A percentile compares a stretch with the other conserved stretches of the same genome.
These are phyloP conservation scores for Spathaspora arborariae DNA, from an alignment of 805 yeast genomes.

Conservation along the genomic window DNA sequence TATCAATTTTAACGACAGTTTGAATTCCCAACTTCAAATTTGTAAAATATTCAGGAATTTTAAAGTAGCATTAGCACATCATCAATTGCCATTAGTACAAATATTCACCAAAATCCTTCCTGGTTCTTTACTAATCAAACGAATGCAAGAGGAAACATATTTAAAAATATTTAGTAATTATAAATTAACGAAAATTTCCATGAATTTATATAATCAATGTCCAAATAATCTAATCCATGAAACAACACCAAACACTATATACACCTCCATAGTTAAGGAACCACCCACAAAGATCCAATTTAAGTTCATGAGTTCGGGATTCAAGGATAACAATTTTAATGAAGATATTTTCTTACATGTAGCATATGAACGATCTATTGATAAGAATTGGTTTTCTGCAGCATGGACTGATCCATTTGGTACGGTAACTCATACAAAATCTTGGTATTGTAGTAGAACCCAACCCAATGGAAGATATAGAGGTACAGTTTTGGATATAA, in stretches of 20 bases:
- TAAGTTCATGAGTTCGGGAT: conserved; percentile 24
- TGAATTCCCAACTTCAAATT: conserved; percentile 45
- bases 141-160: conserved; percentile 12
- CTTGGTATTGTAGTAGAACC: conserved; percentile 52
- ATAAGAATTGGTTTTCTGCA: conserved; percentile 79
- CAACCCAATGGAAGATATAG: conserved; percentile 2
- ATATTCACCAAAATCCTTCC: conserved; percentile 38
- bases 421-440: conserved; percentile 51
- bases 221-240: conserved; percentile 29
- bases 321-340: conserved; percentile 21
- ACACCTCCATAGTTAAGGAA: conserved; percentile 33
- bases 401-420: conserved; percentile 91
- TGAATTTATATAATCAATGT: conserved; percentile 57
- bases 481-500: conserved; percentile 22
- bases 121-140: conserved; percentile 21
- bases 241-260: conserved; percentile 13
- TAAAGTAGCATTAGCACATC: conserved; percentile 30
- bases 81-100: conserved; percentile 37
- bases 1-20: conserved; percentile 38
- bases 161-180: conserved; percentile 28
- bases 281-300: conserved; percentile 35
- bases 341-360: conserved; percentile 80
- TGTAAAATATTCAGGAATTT: conserved; percentile 47
- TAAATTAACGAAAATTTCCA: conserved; percentile 42
- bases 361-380: conserved; percentile 78